Evolutionary conservation across 2,329 filamentous ascomycete species (phyloP), one percentile per base, ranked within the genome.

Genomic region (Colletotrichum trifolii): DNA sequence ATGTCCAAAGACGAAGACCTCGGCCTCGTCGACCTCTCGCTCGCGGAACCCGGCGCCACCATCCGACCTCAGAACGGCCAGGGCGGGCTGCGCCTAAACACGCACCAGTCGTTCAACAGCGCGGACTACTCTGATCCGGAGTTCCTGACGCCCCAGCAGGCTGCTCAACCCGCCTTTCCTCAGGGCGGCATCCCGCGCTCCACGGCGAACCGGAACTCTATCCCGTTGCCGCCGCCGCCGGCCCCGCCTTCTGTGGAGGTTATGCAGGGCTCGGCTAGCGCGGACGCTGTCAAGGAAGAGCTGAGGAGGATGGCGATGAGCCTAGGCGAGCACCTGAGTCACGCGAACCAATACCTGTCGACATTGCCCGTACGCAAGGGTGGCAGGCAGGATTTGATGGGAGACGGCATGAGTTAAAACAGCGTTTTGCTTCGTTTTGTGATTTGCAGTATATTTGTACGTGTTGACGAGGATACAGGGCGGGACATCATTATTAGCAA

Each of bases 211-310:
- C 47, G 64, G 13, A 54, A 55, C 8, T 54, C 49, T 8, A 46
- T 66, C 45, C 52, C 66, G 17, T 70, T 80, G 60, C 80, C 78
- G 15, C 77, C 75, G 2, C 75, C 77, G 33, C 83, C 80, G 4
- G 75, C 76, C 2, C 81, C 82, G 9, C 86, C 85, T 2, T 81
- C 82, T 2, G 74, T 79, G 2, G 78, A 80, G 55, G 84, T 86
- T 45, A 83, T 88, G 78, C 85, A 87, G 71, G 84, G 84, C 2
- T 78, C 81, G 38, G 84, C 84, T 0, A 81, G 82, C 0, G 73
- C 78, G 4, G 81, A 82, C 33, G 85, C 87, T 52, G 82, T 85
- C 17, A 82, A 82, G 47, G 79, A 82, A 61, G 79, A 83, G 69
- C 77, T 88, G 67, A 79, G 84, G 8, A 78, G 81, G 15, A 76